Evolutionary conservation across 2,329 filamentous ascomycete genomes (phyloP).

Genomic region (Dendrostoma leiphaemia): DNA sequence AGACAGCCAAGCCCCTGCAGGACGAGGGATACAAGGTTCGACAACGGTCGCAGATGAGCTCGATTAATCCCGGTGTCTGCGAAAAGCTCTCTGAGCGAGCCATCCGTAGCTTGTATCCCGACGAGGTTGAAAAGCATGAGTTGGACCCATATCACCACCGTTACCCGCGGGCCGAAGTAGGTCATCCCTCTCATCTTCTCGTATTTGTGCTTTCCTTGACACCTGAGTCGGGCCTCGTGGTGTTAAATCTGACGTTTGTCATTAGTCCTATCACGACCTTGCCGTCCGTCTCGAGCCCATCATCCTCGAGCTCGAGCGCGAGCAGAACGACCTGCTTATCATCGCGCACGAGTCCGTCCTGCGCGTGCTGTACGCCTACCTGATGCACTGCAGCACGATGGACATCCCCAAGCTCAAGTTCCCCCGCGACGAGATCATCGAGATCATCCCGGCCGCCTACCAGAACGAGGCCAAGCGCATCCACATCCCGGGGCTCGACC

Average conservation of each 20-base stretch:
- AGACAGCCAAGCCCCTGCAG: constrained; percentile 82
- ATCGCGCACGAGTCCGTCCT: constrained; percentile 98
- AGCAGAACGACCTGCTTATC: constrained; percentile 96
- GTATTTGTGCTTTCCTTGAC: too few relatives aligned
- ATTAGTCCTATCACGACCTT: constrained; percentile 92
- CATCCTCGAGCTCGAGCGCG: constrained; percentile 93
- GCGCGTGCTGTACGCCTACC: constrained; percentile 91
- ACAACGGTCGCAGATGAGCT: constrained; percentile 93
- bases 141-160: constrained; percentile 95
- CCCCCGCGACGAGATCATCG: constrained; percentile 94
- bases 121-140: constrained; percentile 91
- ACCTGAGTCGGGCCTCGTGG: too few relatives aligned
- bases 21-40: constrained; percentile 79
- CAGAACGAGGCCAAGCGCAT: constrained; percentile 94
- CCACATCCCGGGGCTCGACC: constrained; percentile 69
- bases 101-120: constrained; percentile 79
- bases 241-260: background rate
- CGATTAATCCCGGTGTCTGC: constrained; percentile 93
- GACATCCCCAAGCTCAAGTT: constrained; percentile 93
- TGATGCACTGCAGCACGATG: constrained; percentile 96
- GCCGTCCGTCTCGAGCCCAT: constrained; percentile 98
- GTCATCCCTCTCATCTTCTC: too few relatives aligned
- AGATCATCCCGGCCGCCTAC: constrained; percentile 96
- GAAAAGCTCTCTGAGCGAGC: constrained; percentile 86
- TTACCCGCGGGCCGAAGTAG: constrained; percentile 88